A percentile compares a stretch with the other conserved stretches of the same genome.
These are phyloP conservation scores for Flaveria floridana DNA, from an alignment of 140 eudicot genomes.

Conservation along the genomic window DNA sequence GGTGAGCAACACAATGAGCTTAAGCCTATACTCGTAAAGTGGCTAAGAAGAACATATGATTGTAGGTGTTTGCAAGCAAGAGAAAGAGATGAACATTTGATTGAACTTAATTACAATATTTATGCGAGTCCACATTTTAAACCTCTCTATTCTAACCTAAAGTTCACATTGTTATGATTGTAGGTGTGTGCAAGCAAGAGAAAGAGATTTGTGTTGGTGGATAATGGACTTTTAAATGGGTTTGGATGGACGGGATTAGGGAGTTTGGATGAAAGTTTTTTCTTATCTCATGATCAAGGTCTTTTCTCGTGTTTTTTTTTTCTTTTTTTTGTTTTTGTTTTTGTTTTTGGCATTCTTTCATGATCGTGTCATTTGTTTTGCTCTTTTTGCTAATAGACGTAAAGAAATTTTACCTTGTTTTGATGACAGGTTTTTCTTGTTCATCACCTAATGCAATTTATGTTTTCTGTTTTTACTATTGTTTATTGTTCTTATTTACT, in stretches of 20 bases:
- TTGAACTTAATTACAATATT: constrained; percentile 86
- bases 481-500: too few species aligned
- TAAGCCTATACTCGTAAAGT: constrained; percentile 61
- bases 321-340: too few species aligned
- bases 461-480: too few species aligned
- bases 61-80: constrained; percentile 90
- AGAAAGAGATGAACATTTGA: constrained; percentile 87
- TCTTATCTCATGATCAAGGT: too few species aligned
- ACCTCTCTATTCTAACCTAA: not conserved
- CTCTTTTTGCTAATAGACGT: too few species aligned
- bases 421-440: too few species aligned
- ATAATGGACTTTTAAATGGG: constrained; percentile 67
- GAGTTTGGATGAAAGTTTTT: constrained; percentile 55
- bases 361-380: too few species aligned
- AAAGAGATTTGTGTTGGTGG: constrained; percentile 76
- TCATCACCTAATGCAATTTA: too few species aligned
- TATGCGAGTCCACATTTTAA: constrained; percentile 39
- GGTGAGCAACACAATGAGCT: constrained; percentile 75
- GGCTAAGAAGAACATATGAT: constrained; percentile 43
- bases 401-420: too few species aligned
- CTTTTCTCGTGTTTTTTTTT: too few species aligned
- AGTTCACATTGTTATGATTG: not conserved
- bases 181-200: constrained; percentile 97
- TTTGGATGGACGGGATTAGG: constrained; percentile 98
- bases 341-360: too few species aligned